phyloP scores from a whole-genome alignment of 257 asterid genomes.

The Gentiana macrophylla region DNA sequence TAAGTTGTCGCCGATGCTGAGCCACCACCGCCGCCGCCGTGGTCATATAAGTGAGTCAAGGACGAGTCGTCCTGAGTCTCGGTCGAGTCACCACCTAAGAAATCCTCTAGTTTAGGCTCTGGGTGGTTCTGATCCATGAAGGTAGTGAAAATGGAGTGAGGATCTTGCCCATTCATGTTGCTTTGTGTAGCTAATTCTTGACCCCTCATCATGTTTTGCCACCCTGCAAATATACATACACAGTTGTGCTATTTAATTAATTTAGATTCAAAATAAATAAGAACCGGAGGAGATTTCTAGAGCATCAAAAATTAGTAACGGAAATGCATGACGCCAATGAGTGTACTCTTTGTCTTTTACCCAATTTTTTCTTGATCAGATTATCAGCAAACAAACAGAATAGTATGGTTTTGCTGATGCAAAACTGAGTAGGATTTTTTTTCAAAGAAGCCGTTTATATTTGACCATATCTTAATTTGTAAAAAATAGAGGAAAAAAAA shows the following conservation, averaged over 20 bases:
- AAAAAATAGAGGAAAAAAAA: background rate
- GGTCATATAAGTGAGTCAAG: conserved; percentile 66
- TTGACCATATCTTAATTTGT: background rate
- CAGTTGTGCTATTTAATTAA: no score
- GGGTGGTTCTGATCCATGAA: conserved; percentile 43
- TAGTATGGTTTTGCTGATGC: conserved; percentile 10
- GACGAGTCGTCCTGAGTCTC: conserved; percentile 44
- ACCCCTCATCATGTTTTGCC: conserved; percentile 29
- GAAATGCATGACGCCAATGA: conserved; percentile 15
- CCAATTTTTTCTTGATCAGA: conserved; percentile 15
- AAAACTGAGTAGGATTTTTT: background rate
- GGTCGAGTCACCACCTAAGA: conserved; percentile 68
- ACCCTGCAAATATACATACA: conserved; percentile 21
- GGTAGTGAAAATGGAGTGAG: conserved; percentile 13
- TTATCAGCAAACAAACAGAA: conserved; percentile 42
- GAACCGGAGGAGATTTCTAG: no score
- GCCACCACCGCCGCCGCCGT: conserved; percentile 6
- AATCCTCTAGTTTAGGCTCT: conserved; percentile 83
- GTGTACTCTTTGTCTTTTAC: conserved; percentile 31
- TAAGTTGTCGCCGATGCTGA: conserved; percentile 18
- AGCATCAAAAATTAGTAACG: conserved; percentile 9
- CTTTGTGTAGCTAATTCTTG: conserved; percentile 17
- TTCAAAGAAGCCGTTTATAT: background rate
- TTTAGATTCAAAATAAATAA: no score
- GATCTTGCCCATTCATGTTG: conserved; percentile 12